Base-by-base conservation (phyloP, 129 eudicot species). In the Logfia minima region DNA sequence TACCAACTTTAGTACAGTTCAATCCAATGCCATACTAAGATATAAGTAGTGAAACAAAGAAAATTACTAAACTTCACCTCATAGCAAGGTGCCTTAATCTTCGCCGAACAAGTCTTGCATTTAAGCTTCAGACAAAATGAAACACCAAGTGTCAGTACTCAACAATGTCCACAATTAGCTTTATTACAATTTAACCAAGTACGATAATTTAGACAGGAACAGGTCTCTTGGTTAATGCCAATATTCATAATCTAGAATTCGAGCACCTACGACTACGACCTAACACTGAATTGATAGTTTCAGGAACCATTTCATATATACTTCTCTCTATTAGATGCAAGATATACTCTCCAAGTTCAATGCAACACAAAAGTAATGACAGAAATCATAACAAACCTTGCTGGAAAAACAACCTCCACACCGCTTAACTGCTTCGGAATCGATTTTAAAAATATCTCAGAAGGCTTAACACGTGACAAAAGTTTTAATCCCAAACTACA, bases 371-470 rank as follows among this genome's bases (percentile, higher is more conserved):
- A 22, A 29, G 32, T 31, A 79, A 35, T n/a, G 31, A 69, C 67
- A 17, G 66, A 68, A 63, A 75, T 29, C 52, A 56, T 68, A 73
- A 78, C 85, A 72, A 80, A 95, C 99, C 99, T 95, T 60, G 91
- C 75, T 14, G 97, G 97, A 53, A 84, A 89, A 39, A 87, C 72
- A 60, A 95, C 84, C 68, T 91, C 99, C 77, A 92, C 87, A 22
- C 72, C 79, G 2, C 87, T 84, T 29, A 86, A 82, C 76, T 95
- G 97, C 83, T 91, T 95, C 7, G 97, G 79, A 66, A 95, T 91
- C 34, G 97, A 95, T 75, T 95, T 95, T 83, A 95, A 77, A 78
- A 95, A 92, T 21, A 88, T 89, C 89, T 95, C 99, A 34, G 97
- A 87, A 17, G 99, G 99, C 86, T 91, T 91, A 62, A 95, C 97